These are phyloP conservation scores for Alisma plantagoaquatica DNA, from an alignment of 106 monocot genomes.

Conservation along the genomic window DNA sequence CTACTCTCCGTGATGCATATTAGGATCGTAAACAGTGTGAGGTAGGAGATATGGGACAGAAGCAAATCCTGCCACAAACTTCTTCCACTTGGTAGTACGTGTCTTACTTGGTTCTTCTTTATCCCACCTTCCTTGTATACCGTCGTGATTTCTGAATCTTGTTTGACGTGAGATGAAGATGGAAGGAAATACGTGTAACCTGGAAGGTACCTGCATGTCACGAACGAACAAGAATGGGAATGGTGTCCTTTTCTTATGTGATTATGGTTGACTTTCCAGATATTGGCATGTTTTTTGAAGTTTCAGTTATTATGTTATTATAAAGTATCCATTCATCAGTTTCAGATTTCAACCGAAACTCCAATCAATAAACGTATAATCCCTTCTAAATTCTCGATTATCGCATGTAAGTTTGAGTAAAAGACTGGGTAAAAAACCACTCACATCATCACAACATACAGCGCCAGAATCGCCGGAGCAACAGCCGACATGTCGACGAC, in stretches of 20 bases:
- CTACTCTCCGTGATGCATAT: slow-evolving; percentile 29
- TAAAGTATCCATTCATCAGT: not conserved
- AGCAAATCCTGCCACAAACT: slow-evolving; percentile 1
- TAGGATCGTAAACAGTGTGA: slow-evolving; percentile 21
- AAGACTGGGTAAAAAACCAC: slow-evolving; percentile 1
- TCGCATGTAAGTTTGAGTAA: not conserved
- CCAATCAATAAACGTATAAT: no score
- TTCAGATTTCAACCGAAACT: no score
- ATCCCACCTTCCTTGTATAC: not conserved
- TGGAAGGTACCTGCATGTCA: slow-evolving; percentile 28
- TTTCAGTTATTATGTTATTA: not conserved
- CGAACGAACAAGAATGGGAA: no score
- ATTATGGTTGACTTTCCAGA: no score
- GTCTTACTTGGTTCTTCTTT: not conserved
- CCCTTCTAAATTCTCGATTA: no score
- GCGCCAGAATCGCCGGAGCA: slow-evolving; percentile 40
- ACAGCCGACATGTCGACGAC: slow-evolving; percentile 36
- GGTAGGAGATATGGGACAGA: slow-evolving; percentile 20
- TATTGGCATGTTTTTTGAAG: not conserved
- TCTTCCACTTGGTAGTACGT: not conserved
- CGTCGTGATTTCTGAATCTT: not conserved
- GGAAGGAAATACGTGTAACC: slow-evolving; percentile 19
- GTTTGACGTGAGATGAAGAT: no score
- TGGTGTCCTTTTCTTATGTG: no score
- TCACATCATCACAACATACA: slow-evolving; percentile 72